A percentile compares a stretch with the other conserved stretches of the same genome.
Conservation (phyloP, 2,329 filamentous ascomycete species). For the Dothistroma septosporum region DNA sequence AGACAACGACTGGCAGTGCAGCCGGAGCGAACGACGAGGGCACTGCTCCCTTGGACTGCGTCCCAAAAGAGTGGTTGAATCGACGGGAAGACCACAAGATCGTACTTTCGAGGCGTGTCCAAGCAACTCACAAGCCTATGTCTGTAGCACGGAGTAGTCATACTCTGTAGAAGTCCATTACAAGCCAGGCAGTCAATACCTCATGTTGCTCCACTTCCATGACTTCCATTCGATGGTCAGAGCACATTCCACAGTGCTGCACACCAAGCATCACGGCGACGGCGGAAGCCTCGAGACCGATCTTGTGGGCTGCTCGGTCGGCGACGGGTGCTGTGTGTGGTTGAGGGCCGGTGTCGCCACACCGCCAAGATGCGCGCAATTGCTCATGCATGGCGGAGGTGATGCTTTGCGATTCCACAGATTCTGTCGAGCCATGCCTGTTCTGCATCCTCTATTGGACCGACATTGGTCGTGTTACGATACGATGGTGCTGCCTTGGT, state of each 20-base stretch:
- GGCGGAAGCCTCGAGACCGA: background rate
- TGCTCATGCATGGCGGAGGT: background rate
- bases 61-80: no score
- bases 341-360: background rate
- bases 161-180: background rate
- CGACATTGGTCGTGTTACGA: background rate
- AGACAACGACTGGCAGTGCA: no score
- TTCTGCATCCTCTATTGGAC: background rate
- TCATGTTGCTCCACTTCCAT: background rate
- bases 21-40: no score
- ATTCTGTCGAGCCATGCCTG: background rate
- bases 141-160: background rate
- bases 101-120: background rate
- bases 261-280: background rate
- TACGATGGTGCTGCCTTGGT: background rate
- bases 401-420: background rate
- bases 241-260: background rate
- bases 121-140: background rate
- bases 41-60: no score
- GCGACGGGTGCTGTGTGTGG: background rate
- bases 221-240: background rate
- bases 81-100: no score
- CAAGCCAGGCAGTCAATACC: background rate
- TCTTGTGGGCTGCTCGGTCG: background rate
- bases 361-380: background rate